A percentile compares a stretch with the other conserved stretches of the same genome.
Evolutionary conservation across 2,329 filamentous ascomycete species (phyloP).

Genomic region (Blastomyces gilchristii): DNA sequence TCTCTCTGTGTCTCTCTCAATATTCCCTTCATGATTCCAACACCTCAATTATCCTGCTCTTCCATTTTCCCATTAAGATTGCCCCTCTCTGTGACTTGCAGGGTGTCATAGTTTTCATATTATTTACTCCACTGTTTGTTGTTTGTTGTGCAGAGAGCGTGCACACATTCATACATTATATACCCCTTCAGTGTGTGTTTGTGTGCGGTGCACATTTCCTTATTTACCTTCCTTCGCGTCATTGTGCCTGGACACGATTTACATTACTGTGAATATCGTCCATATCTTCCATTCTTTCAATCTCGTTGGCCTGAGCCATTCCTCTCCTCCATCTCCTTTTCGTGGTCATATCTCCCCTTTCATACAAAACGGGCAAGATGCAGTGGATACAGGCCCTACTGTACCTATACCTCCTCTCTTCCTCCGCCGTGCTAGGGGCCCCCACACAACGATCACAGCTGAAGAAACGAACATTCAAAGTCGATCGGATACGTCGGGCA

Average conservation of each 20-base stretch:
- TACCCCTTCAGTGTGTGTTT: not conserved
- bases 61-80: not conserved
- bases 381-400: constrained; percentile 17
- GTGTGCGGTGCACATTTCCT: too few species aligned
- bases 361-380: constrained; percentile 10
- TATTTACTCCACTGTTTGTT: not conserved
- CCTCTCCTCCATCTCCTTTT: not conserved
- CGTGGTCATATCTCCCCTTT: not conserved
- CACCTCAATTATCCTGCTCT: not conserved
- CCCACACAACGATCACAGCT: constrained; percentile 20
- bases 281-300: constrained; percentile 8
- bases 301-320: not conserved
- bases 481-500: constrained; percentile 48
- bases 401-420: constrained; percentile 23
- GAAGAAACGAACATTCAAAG: constrained; percentile 44
- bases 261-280: not conserved
- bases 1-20: not conserved
- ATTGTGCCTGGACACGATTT: not conserved
- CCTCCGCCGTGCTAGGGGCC: constrained; percentile 22
- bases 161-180: not conserved
- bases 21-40: not conserved
- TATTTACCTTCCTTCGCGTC: not conserved
- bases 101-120: not conserved
- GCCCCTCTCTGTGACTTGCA: not conserved
- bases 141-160: not conserved